Conservation (phyloP, 768 basidiomycete species). For the Mycena haematopus region DNA sequence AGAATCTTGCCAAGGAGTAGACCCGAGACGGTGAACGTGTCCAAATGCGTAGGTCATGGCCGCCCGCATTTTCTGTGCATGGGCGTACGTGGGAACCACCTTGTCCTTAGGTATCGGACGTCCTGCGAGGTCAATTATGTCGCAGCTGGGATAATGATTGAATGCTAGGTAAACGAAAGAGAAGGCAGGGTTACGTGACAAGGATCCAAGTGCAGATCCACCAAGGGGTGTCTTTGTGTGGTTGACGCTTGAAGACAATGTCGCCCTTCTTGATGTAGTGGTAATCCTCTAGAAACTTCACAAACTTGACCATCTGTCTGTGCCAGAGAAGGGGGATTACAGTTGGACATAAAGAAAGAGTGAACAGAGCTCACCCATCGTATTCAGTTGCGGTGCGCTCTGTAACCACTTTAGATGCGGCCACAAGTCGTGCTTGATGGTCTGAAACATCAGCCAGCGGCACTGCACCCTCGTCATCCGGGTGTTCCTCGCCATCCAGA, state of each 20-base stretch:
- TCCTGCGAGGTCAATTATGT: constrained; percentile 34
- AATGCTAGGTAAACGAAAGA: neutral
- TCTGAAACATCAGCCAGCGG: neutral
- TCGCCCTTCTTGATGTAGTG: constrained; percentile 23
- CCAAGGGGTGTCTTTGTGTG: constrained; percentile 25
- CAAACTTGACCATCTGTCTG: constrained; percentile 32
- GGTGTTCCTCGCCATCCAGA: too few species aligned
- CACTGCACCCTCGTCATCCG: neutral
- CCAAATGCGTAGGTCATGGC: too few species aligned
- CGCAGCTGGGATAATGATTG: constrained; percentile 31
- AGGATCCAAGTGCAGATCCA: constrained; percentile 28
- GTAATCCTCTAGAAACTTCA: constrained; percentile 23
- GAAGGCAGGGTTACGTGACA: neutral
- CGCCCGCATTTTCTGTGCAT: constrained; percentile 45
- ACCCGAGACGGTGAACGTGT: constrained; percentile 24
- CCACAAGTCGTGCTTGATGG: neutral
- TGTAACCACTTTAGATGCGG: constrained; percentile 1
- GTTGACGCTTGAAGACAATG: constrained; percentile 28
- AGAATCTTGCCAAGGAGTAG: constrained; percentile 19
- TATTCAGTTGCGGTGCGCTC: constrained; percentile 2
- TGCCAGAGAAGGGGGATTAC: neutral
- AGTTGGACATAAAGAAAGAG: neutral
- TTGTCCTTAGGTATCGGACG: neutral
- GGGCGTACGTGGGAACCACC: constrained; percentile 29
- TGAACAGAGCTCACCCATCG: neutral